Conservation (phyloP, 2,329 filamentous ascomycete species). For the Epichloe sibirici region DNA sequence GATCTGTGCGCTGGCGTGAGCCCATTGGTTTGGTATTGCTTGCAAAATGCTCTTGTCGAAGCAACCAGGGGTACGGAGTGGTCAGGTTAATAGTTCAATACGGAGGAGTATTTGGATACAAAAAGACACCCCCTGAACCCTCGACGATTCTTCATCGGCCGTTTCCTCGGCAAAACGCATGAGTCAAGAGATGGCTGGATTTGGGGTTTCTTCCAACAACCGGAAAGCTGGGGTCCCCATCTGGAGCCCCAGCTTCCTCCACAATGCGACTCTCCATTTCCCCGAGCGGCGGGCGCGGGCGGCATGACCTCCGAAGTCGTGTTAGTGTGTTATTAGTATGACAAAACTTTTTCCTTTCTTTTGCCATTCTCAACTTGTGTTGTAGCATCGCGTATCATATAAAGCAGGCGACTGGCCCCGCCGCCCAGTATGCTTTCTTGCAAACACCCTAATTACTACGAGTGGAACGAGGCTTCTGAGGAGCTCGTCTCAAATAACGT, state of each 20-base stretch:
- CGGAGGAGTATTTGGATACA: too few relatives aligned
- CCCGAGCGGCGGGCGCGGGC: background rate
- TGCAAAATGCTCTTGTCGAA: too few relatives aligned
- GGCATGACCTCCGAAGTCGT: background rate
- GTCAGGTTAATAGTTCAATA: too few relatives aligned
- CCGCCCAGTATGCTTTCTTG: background rate
- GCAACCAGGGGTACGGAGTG: too few relatives aligned
- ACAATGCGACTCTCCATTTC: background rate
- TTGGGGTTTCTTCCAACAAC: too few relatives aligned
- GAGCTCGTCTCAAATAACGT: background rate
- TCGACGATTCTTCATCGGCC: too few relatives aligned
- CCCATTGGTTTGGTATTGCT: too few relatives aligned
- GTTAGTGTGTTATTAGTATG: background rate
- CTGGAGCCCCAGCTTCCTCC: slow-evolving; percentile 5
- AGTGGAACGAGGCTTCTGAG: background rate
- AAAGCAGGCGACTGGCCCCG: background rate
- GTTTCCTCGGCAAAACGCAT: too few relatives aligned
- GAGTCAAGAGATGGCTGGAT: too few relatives aligned
- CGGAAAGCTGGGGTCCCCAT: slow-evolving; percentile 2
- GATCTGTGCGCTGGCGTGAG: too few relatives aligned
- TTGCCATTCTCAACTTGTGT: background rate
- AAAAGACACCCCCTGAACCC: too few relatives aligned
- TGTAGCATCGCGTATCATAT: background rate
- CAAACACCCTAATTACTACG: background rate
- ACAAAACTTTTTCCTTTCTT: background rate